A percentile compares a stretch with the other conserved stretches of the same genome.
Conservation (phyloP, 225 moss, liverwort and hornwort species). For the Marchantia paleacea region DNA sequence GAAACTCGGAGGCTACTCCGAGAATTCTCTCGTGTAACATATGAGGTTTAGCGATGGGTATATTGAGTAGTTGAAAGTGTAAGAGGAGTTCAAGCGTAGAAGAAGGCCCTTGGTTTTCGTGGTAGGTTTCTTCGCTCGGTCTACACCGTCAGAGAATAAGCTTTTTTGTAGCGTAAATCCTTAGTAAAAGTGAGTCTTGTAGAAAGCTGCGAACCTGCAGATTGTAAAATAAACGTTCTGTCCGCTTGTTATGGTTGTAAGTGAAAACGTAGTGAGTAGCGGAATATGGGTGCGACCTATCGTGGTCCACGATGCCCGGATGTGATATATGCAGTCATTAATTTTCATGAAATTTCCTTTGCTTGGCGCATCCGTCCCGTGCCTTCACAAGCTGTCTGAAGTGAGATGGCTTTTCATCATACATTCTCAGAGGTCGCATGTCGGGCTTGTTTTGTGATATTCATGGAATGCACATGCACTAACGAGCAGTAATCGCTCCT, state of each 20-base stretch:
- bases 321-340: not conserved
- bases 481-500: no score
- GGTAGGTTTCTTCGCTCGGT: not conserved
- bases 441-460: no score
- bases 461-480: no score
- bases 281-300: not conserved
- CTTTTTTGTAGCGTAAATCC: not conserved
- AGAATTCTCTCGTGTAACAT: constrained; percentile 7
- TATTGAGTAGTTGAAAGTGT: not conserved
- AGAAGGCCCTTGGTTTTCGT: not conserved
- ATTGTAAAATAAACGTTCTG: constrained; percentile 1
- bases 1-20: not conserved
- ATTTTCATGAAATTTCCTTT: not conserved
- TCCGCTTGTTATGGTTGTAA: not conserved
- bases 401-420: not conserved
- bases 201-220: not conserved
- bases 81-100: not conserved
- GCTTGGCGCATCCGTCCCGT: not conserved
- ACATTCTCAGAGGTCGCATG: no score
- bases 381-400: not conserved
- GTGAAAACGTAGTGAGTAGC: not conserved
- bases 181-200: not conserved
- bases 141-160: not conserved
- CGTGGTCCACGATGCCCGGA: not conserved
- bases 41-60: not conserved